Percentiles rank a stretch among this genome's conserved stretches.
These are phyloP conservation scores for Cutaneotrichosporon sp. DNA, from an alignment of 1,284 basidiomycete species.

Conservation along the genomic window DNA sequence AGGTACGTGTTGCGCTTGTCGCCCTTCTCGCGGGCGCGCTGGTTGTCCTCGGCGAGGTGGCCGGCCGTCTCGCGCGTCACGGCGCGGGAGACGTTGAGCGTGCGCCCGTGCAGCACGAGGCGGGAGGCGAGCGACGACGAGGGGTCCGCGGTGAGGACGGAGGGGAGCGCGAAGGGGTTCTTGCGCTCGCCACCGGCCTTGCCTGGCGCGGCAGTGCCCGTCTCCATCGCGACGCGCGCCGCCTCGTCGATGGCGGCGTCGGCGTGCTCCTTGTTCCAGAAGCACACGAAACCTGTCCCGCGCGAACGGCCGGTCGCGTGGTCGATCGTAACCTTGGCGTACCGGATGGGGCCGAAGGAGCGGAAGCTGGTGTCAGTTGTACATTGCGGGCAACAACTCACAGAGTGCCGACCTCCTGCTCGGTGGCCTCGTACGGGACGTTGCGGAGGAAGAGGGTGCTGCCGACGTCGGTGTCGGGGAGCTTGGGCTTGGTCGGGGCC, in stretches of 20 bases:
- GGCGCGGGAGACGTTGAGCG: constrained; percentile 85
- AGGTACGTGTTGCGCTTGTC: constrained; percentile 97
- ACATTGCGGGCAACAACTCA: background rate
- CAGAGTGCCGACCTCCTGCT: constrained; percentile 82
- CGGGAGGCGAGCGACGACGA: constrained; percentile 79
- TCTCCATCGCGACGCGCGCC: constrained; percentile 67
- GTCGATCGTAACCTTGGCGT: constrained; percentile 91
- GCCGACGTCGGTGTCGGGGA: constrained; percentile 78
- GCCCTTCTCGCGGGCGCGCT: constrained; percentile 79
- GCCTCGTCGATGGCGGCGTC: constrained; percentile 82
- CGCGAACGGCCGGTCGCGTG: constrained; percentile 77
- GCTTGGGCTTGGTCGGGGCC: constrained; percentile 65
- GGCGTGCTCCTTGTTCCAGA: constrained; percentile 92
- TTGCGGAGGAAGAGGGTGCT: constrained; percentile 95
- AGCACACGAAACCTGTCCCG: constrained; percentile 96
- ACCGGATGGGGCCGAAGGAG: constrained; percentile 86
- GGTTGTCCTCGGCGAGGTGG: constrained; percentile 81
- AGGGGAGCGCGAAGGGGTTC: constrained; percentile 82
- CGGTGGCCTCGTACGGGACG: constrained; percentile 86
- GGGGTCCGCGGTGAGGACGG: constrained; percentile 92
- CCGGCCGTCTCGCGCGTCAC: constrained; percentile 86
- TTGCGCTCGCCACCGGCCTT: constrained; percentile 59
- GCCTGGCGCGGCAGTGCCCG: constrained; percentile 37
- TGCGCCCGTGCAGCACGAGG: constrained; percentile 88
- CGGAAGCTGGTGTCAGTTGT: constrained; percentile 61